Conservation (phyloP, 495 filamentous ascomycete genomes). For the Daldinia decipiens region DNA sequence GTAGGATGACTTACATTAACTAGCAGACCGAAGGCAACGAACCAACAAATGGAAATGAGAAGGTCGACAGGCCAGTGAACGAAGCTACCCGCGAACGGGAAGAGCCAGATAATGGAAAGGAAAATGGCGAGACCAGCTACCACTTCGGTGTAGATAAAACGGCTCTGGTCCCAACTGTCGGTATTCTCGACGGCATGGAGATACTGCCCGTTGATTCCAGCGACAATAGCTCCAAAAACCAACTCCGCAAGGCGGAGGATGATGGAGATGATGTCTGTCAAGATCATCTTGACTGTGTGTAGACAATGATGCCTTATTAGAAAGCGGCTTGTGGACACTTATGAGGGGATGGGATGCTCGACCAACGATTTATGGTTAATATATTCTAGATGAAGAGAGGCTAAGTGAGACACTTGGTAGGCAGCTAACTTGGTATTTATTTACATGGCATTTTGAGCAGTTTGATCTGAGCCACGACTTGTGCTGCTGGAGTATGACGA, state of each 20-base stretch:
- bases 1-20: slow-evolving; percentile 59
- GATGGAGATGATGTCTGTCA: slow-evolving; percentile 53
- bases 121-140: slow-evolving; percentile 59
- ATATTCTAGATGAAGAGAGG: neutral
- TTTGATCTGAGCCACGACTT: slow-evolving; percentile 4
- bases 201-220: slow-evolving; percentile 58
- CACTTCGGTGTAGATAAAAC: slow-evolving; percentile 61
- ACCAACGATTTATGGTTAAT: neutral
- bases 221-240: slow-evolving; percentile 59
- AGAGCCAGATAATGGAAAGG: slow-evolving; percentile 59
- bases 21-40: slow-evolving; percentile 69
- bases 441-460: neutral
- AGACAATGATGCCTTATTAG: slow-evolving; percentile 6
- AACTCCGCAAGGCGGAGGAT: slow-evolving; percentile 60
- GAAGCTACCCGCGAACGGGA: slow-evolving; percentile 58
- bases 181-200: slow-evolving; percentile 48
- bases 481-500: slow-evolving; percentile 22
- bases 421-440: slow-evolving; percentile 39
- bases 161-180: slow-evolving; percentile 52
- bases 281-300: slow-evolving; percentile 49
- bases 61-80: slow-evolving; percentile 65
- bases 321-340: neutral
- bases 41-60: slow-evolving; percentile 69
- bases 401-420: neutral
- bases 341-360: neutral